Evolutionary conservation across 2,329 filamentous ascomycete genomes (phyloP).

Genomic region (Exophiala sp.): DNA sequence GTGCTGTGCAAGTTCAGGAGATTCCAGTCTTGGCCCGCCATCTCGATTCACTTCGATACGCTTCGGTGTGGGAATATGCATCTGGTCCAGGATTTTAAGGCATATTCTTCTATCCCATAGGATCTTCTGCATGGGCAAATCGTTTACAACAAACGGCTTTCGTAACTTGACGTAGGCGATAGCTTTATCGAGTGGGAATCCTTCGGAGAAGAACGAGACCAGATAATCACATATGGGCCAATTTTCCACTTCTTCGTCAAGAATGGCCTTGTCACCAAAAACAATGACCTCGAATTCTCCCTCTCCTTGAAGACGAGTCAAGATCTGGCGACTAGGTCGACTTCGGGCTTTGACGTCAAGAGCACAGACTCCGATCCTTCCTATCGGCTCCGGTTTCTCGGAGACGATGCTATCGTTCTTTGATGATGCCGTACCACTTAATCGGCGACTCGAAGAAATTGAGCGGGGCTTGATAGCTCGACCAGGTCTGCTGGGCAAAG

Average conservation of each 20-base stretch:
- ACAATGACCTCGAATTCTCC: slow-evolving; percentile 95
- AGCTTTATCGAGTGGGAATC: slow-evolving; percentile 93
- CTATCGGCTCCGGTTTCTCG: slow-evolving; percentile 38
- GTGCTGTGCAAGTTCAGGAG: slow-evolving; percentile 73
- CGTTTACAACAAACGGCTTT: slow-evolving; percentile 96
- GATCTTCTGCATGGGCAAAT: slow-evolving; percentile 94
- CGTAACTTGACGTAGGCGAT: slow-evolving; percentile 91
- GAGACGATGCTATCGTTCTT: slow-evolving; percentile 20
- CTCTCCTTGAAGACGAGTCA: slow-evolving; percentile 86
- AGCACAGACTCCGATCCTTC: slow-evolving; percentile 86
- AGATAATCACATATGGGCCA: slow-evolving; percentile 96
- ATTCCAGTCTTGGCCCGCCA: slow-evolving; percentile 77
- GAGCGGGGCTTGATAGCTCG: slow-evolving; percentile 23
- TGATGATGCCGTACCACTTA: slow-evolving; percentile 27
- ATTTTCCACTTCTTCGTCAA: slow-evolving; percentile 94
- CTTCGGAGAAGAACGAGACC: slow-evolving; percentile 97
- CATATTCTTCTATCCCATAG: slow-evolving; percentile 94
- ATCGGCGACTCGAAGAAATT: slow-evolving; percentile 24
- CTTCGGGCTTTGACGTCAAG: slow-evolving; percentile 93
- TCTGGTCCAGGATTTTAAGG: slow-evolving; percentile 79
- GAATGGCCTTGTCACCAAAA: slow-evolving; percentile 97
- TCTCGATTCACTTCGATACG: slow-evolving; percentile 89
- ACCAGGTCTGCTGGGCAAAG: slow-evolving; percentile 21
- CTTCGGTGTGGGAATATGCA: slow-evolving; percentile 83
- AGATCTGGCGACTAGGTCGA: slow-evolving; percentile 93